Evolutionary conservation across 805 yeast genomes (phyloP).

Genomic region (Candida ulmi): DNA sequence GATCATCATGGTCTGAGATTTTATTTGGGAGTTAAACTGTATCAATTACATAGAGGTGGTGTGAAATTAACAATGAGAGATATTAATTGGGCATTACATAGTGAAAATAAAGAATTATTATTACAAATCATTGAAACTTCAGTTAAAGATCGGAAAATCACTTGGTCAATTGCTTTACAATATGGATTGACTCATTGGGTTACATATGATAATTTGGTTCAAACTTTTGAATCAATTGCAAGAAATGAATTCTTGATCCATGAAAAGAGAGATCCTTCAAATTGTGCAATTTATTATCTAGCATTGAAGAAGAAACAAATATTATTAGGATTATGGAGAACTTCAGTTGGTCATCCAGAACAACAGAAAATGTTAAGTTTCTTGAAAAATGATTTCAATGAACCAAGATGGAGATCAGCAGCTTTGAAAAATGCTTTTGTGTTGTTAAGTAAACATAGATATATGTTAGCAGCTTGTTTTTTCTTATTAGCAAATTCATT

Average conservation of each 20-base stretch:
- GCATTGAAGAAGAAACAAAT: constrained; percentile 76
- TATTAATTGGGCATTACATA: constrained; percentile 81
- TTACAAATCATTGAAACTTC: constrained; percentile 42
- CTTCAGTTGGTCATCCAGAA: constrained; percentile 69
- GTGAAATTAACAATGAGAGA: constrained; percentile 68
- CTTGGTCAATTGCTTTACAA: constrained; percentile 56
- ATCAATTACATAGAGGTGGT: constrained; percentile 43
- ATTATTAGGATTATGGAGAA: constrained; percentile 78
- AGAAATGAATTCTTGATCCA: constrained; percentile 57
- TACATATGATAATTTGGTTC: constrained; percentile 37
- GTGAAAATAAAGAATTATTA: constrained; percentile 68
- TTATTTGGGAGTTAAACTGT: constrained; percentile 64
- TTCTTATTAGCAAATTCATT: constrained; percentile 74
- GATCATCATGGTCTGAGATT: constrained; percentile 62
- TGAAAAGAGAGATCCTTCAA: constrained; percentile 63
- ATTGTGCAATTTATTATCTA: constrained; percentile 67
- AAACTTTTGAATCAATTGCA: constrained; percentile 64
- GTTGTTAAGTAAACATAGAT: constrained; percentile 80
- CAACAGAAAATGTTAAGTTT: constrained; percentile 77
- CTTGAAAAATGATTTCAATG: constrained; percentile 67
- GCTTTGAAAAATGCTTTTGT: constrained; percentile 93
- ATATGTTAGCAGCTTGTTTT: constrained; percentile 82
- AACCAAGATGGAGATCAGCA: constrained; percentile 78
- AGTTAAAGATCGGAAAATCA: constrained; percentile 35
- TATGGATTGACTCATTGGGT: constrained; percentile 74